phyloP scores from a whole-genome alignment of 2,329 filamentous ascomycete genomes.

The Xylariaceae sp. region DNA sequence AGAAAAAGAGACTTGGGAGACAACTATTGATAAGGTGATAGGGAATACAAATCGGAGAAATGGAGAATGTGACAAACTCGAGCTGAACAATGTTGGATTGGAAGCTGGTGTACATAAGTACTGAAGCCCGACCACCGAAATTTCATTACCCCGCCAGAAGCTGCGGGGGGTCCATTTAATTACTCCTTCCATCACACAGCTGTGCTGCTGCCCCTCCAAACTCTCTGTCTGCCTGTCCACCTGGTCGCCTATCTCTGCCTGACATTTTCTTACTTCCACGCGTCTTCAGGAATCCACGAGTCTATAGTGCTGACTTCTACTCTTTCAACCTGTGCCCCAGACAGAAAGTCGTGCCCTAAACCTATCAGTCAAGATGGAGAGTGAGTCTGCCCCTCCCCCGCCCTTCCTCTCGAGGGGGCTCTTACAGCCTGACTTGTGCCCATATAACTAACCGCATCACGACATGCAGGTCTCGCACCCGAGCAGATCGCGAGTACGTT shows the following conservation, averaged over 20 bases:
- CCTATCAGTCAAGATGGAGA: not conserved
- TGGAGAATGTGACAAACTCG: too few relatives aligned
- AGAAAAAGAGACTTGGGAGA: too few relatives aligned
- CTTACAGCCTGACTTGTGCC: constrained; percentile 5
- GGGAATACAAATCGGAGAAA: too few relatives aligned
- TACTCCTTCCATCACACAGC: too few relatives aligned
- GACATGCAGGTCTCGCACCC: constrained; percentile 15
- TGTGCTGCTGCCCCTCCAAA: not conserved
- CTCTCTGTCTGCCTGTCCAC: not conserved
- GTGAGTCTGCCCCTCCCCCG: not conserved
- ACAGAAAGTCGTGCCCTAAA: not conserved
- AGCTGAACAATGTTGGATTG: too few relatives aligned
- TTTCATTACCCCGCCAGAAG: too few relatives aligned
- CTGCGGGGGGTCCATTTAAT: too few relatives aligned
- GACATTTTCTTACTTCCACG: not conserved
- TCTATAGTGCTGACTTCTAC: not conserved
- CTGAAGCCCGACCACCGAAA: too few relatives aligned
- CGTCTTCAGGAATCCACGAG: not conserved
- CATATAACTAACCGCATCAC: constrained; percentile 13
- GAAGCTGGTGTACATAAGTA: too few relatives aligned
- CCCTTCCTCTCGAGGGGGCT: not conserved
- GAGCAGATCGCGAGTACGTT: constrained; percentile 18
- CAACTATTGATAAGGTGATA: too few relatives aligned
- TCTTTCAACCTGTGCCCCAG: not conserved
- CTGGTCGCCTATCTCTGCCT: not conserved